Base-by-base conservation (phyloP, 2,329 filamentous ascomycete species). In the Aspergillus floridensis region DNA sequence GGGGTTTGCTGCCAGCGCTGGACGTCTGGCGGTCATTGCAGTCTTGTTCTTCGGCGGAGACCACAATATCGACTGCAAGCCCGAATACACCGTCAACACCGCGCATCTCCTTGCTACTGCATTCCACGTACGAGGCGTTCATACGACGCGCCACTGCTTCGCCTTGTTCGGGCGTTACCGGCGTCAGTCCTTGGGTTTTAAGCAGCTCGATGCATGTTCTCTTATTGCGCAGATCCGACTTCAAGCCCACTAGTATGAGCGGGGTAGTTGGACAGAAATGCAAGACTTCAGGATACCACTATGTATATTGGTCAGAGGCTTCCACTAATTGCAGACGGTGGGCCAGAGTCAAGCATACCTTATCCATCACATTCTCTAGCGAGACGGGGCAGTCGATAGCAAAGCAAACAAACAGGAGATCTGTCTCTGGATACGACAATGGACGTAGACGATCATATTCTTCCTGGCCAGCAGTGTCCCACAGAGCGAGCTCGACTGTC, bases 221-320 rank as follows among this genome's bases (percentile, higher is more conserved):
- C 83, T 98, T 98, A 80, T 89, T 86, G 70, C 95, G 92, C 61
- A 99, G 88, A 77, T 99, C 95, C 24, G 93, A 97, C 79, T 99
- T 99, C 72, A 99, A 88, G 60, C 93, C 95, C 67, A 97, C 90
- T 58, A 99, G 90, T 73, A 99, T 89, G 65, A 99, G 88, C 24
- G 95, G 95, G 2, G 93, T 98, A 71, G 95, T 96, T 16, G 95
- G 95, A 79, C 95, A 98, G 82, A 99, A 99, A 79, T 99, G 95
- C 58, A 98, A 87, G 70, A 99, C 95, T 82, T 99, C 95, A 61
- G 95, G 95, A 73, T 97, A 99, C 95, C 95, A 99, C 95, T 98
- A 54, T 58, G 10, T 5, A 48, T 14, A 16, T n/a, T 8, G 47
- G 26, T 63, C 51, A 53, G 46, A 48, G 32, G 3, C 48, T 64